Evolutionary conservation across 768 basidiomycete species (phyloP).

Genomic region (Solioccasus polychromus): DNA sequence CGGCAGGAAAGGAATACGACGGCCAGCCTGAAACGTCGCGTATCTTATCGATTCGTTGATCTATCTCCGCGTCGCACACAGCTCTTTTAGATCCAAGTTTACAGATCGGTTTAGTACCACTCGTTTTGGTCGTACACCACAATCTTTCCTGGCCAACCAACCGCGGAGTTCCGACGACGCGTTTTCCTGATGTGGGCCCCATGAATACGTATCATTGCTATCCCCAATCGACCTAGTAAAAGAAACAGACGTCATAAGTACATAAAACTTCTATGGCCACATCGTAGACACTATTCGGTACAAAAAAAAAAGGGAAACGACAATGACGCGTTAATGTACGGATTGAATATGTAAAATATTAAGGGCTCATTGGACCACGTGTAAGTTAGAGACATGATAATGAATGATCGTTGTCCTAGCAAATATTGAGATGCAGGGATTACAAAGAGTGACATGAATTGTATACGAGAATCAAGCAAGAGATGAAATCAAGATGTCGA

Average conservation of each 20-base stretch:
- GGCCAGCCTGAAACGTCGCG: not conserved
- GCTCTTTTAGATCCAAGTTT: not conserved
- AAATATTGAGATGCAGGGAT: conserved; percentile 33
- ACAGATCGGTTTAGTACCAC: not conserved
- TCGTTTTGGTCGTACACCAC: not conserved
- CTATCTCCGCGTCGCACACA: not conserved
- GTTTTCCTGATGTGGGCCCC: conserved; percentile 2
- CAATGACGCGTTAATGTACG: conserved; percentile 30
- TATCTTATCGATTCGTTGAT: not conserved
- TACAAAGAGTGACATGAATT: conserved; percentile 33
- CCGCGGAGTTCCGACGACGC: conserved; percentile 30
- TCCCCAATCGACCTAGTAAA: conserved; percentile 17
- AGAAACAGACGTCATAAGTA: conserved; percentile 23
- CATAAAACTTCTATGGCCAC: conserved; percentile 26
- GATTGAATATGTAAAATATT: conserved; percentile 35
- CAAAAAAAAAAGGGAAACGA: conserved; percentile 20
- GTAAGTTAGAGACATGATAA: conserved; percentile 34
- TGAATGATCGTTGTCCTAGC: conserved; percentile 37
- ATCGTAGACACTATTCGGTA: conserved; percentile 23
- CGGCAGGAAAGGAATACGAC: not conserved
- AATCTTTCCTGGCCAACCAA: conserved; percentile 11
- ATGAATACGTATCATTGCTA: conserved; percentile 17
- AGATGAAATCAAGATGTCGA: conserved; percentile 35
- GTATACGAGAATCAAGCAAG: conserved; percentile 32
- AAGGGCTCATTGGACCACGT: conserved; percentile 30